Evolutionary conservation across 176 grass and related monocot species (phyloP).

Genomic region (Bonia amplexicaulis): DNA sequence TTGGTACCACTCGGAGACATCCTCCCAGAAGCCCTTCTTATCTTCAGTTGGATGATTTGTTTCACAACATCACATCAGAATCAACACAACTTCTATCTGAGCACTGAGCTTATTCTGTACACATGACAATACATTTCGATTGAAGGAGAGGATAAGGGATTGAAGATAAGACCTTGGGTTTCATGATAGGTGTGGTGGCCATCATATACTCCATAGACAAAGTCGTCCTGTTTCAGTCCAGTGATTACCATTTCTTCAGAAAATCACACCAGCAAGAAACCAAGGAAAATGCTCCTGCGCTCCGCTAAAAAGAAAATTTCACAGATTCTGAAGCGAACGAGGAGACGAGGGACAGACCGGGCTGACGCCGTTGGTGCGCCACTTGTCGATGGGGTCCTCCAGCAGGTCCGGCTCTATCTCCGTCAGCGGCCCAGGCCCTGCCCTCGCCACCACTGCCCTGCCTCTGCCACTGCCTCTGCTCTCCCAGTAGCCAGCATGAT

Average conservation of each 20-base stretch:
- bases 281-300: background rate
- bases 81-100: slow-evolving; percentile 4
- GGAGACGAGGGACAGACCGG: slow-evolving; percentile 38
- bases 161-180: slow-evolving; percentile 39
- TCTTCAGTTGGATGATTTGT: slow-evolving; percentile 40
- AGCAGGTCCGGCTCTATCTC: slow-evolving; percentile 85
- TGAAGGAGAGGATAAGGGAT: slow-evolving; percentile 6
- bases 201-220: slow-evolving; percentile 73
- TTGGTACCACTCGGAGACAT: slow-evolving; percentile 60
- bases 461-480: background rate
- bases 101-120: background rate
- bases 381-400: slow-evolving; percentile 71
- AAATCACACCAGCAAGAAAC: slow-evolving; percentile 10
- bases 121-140: background rate
- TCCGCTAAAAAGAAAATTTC: background rate
- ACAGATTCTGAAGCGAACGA: background rate
- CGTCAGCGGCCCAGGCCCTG: slow-evolving; percentile 37
- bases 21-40: slow-evolving; percentile 70
- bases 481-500: slow-evolving; percentile 1
- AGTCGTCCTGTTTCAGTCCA: slow-evolving; percentile 60
- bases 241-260: slow-evolving; percentile 9
- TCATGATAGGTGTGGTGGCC: slow-evolving; percentile 75
- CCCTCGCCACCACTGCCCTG: slow-evolving; percentile 39
- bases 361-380: slow-evolving; percentile 62
- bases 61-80: slow-evolving; percentile 31